Evolutionary conservation across 164 flowering plant species (phyloP).

Genomic region (Cinnamomum chago): DNA sequence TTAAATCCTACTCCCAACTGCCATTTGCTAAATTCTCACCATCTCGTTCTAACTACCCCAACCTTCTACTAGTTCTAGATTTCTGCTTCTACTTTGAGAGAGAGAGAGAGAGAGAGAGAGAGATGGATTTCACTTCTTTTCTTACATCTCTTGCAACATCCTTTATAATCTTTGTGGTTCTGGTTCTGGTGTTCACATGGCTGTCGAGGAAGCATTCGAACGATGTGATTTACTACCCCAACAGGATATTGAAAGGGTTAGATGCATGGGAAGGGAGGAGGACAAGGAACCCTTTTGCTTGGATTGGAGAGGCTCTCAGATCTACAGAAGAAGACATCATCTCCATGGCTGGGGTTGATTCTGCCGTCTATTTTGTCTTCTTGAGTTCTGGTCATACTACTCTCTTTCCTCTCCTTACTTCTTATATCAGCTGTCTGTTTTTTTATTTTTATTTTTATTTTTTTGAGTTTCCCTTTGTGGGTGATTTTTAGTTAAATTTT

Average conservation of each 20-base stretch:
- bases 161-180: constrained; percentile 61
- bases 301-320: constrained; percentile 65
- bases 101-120: constrained; percentile 6
- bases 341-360: constrained; percentile 72
- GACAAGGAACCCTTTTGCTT: constrained; percentile 66
- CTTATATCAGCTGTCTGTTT: neutral
- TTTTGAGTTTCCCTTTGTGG: neutral
- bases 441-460: neutral
- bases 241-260: constrained; percentile 74
- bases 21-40: neutral
- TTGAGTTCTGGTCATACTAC: constrained; percentile 56
- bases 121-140: constrained; percentile 82
- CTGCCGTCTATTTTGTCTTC: constrained; percentile 93
- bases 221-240: constrained; percentile 73
- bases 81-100: neutral
- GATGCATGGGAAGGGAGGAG: constrained; percentile 50
- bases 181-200: constrained; percentile 74
- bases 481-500: neutral
- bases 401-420: neutral
- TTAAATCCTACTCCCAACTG: too few relatives aligned
- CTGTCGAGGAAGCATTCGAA: constrained; percentile 61
- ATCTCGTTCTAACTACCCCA: neutral
- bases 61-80: neutral
- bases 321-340: constrained; percentile 68
- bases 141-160: constrained; percentile 89